A percentile compares a stretch with the other conserved stretches of the same genome.
Evolutionary conservation across 2,329 filamentous ascomycete species (phyloP).

Genomic region (Epichloe brachyelytri): DNA sequence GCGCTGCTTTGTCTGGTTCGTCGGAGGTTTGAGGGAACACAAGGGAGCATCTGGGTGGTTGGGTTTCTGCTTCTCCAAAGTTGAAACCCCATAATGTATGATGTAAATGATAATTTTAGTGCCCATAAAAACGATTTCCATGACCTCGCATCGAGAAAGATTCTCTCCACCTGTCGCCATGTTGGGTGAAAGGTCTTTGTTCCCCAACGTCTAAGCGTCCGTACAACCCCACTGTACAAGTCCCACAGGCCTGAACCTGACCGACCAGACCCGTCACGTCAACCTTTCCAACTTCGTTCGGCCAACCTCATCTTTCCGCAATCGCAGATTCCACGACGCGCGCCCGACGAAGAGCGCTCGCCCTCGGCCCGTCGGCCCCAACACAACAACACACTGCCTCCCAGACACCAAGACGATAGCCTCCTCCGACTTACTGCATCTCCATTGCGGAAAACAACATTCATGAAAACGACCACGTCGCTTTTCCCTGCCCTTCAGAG

Average conservation of each 20-base stretch:
- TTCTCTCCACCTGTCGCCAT: too few species aligned
- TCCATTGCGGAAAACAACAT: background rate
- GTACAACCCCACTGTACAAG: too few species aligned
- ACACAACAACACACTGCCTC: background rate
- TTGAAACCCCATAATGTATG: background rate
- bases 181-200: too few species aligned
- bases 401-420: background rate
- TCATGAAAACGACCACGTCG: background rate
- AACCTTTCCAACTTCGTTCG: background rate
- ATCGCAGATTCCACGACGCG: background rate
- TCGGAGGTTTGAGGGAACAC: background rate
- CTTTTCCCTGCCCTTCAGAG: background rate
- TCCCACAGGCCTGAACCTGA: background rate
- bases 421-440: background rate
- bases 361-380: background rate
- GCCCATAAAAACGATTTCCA: background rate
- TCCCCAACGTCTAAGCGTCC: too few species aligned
- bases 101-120: background rate
- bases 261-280: too few species aligned
- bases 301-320: background rate
- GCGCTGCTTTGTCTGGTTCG: background rate
- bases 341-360: background rate
- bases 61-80: background rate
- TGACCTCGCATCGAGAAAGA: too few species aligned
- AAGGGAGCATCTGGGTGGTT: background rate